phyloP scores from a whole-genome alignment of 2,329 filamentous ascomycete genomes.

The Tolypocladium guangdongense region DNA sequence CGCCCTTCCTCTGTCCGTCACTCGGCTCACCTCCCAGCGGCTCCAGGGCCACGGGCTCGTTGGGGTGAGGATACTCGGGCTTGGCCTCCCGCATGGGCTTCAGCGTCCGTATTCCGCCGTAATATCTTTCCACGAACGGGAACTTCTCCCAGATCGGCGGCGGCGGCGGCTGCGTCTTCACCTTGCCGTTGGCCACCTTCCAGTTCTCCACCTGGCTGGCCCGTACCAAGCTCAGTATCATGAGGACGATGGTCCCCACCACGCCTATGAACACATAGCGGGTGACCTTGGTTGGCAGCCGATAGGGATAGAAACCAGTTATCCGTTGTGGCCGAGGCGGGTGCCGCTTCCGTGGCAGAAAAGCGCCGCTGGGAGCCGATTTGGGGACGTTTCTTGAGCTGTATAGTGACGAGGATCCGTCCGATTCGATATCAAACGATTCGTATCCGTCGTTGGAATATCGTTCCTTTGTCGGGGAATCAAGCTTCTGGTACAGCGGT shows the following conservation, averaged over 20 bases:
- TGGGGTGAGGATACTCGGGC: slow-evolving; percentile 69
- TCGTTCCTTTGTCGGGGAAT: slow-evolving; percentile 35
- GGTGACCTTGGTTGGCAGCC: slow-evolving; percentile 61
- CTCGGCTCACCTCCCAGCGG: slow-evolving; percentile 5
- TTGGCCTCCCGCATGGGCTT: slow-evolving; percentile 54
- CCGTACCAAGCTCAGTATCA: slow-evolving; percentile 65
- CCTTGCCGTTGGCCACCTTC: slow-evolving; percentile 42
- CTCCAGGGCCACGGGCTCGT: slow-evolving; percentile 33
- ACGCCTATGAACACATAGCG: slow-evolving; percentile 68
- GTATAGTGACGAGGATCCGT: slow-evolving; percentile 32
- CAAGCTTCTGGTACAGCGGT: slow-evolving; percentile 38
- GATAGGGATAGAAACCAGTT: slow-evolving; percentile 34
- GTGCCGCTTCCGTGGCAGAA: slow-evolving; percentile 30
- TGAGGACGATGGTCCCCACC: slow-evolving; percentile 57
- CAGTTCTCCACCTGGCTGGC: slow-evolving; percentile 62
- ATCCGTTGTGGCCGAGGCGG: slow-evolving; percentile 8
- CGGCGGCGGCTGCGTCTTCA: slow-evolving; percentile 36
- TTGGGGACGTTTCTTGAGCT: slow-evolving; percentile 45
- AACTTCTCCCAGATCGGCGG: slow-evolving; percentile 77
- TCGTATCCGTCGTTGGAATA: slow-evolving; percentile 40
- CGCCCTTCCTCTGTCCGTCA: slow-evolving; percentile 3
- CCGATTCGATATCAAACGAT: slow-evolving; percentile 33
- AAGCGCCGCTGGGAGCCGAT: slow-evolving; percentile 28
- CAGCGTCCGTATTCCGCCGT: slow-evolving; percentile 72
- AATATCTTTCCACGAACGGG: slow-evolving; percentile 76